Evolutionary conservation across 108 stramenopile genomes (phyloP).

Genomic region (Schizochytrium sp.): DNA sequence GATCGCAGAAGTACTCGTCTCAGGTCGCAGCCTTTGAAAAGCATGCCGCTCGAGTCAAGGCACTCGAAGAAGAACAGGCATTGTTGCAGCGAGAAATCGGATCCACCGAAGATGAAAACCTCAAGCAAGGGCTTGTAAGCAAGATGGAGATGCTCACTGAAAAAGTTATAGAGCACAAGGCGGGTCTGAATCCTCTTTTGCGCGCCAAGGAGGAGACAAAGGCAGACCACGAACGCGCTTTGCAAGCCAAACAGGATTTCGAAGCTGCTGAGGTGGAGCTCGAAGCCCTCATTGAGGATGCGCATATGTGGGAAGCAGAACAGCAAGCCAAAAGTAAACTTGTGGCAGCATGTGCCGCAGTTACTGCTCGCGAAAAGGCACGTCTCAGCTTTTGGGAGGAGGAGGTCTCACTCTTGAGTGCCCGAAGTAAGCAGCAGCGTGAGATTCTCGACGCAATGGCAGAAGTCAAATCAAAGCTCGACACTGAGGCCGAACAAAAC

Average conservation of each 20-base stretch:
- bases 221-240: constrained; percentile 64
- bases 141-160: constrained; percentile 69
- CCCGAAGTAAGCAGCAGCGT: neutral
- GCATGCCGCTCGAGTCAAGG: neutral
- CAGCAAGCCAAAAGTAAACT: neutral
- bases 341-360: neutral
- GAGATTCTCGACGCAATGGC: neutral
- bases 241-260: neutral
- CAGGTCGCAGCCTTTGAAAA: neutral
- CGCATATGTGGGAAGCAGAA: neutral
- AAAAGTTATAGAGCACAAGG: constrained; percentile 63
- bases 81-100: neutral
- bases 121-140: constrained; percentile 45
- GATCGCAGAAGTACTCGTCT: neutral
- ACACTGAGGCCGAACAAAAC: neutral
- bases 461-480: neutral
- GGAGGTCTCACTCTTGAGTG: neutral
- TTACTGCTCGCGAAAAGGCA: neutral
- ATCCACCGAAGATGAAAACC: neutral
- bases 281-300: neutral
- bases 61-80: neutral
- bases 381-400: neutral
- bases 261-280: neutral
- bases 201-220: constrained; percentile 66
- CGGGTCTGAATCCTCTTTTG: constrained; percentile 29